A percentile compares a stretch with the other conserved stretches of the same genome.
Evolutionary conservation across 1,284 basidiomycete genomes (phyloP).

Genomic region (Schizophyllum amplum): DNA sequence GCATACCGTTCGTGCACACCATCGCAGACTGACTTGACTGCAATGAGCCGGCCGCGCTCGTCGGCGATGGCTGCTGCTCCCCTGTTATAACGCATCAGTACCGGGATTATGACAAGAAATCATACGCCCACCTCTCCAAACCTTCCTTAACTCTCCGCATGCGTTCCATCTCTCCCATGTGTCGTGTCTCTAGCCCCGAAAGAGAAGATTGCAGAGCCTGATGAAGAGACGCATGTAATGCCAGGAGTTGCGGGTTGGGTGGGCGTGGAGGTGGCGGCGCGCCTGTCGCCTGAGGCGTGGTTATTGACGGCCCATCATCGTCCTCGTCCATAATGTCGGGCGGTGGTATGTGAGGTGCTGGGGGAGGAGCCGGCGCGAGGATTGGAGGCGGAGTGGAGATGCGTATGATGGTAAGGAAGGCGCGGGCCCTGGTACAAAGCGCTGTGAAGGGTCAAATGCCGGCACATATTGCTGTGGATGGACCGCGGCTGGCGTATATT

Average conservation of each 20-base stretch:
- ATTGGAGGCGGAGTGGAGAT: conserved; percentile 11
- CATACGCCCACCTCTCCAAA: conserved; percentile 30
- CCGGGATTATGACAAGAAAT: no score
- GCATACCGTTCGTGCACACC: conserved; percentile 56
- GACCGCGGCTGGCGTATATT: not conserved
- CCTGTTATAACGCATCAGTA: conserved; percentile 31
- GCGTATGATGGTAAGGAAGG: conserved; percentile 11
- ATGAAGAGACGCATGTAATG: conserved; percentile 78
- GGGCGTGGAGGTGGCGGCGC: conserved; percentile 68
- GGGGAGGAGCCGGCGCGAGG: conserved; percentile 9
- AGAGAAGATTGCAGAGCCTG: conserved; percentile 69
- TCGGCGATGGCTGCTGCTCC: conserved; percentile 92
- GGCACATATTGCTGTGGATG: not conserved
- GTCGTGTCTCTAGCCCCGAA: conserved; percentile 53
- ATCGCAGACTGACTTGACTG: conserved; percentile 93
- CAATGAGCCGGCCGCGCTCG: conserved; percentile 92
- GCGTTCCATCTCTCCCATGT: conserved; percentile 66
- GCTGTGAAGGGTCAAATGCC: conserved; percentile 1
- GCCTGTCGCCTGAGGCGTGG: conserved; percentile 15
- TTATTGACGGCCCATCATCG: conserved; percentile 16
- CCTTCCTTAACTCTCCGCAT: conserved; percentile 77
- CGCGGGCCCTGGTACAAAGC: not conserved
- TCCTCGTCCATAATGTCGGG: conserved; percentile 49
- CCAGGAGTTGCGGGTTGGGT: conserved; percentile 81
- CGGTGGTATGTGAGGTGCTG: conserved; percentile 21